phyloP scores from a whole-genome alignment of 176 grass and related monocot genomes.

The Lolium rigidum region DNA sequence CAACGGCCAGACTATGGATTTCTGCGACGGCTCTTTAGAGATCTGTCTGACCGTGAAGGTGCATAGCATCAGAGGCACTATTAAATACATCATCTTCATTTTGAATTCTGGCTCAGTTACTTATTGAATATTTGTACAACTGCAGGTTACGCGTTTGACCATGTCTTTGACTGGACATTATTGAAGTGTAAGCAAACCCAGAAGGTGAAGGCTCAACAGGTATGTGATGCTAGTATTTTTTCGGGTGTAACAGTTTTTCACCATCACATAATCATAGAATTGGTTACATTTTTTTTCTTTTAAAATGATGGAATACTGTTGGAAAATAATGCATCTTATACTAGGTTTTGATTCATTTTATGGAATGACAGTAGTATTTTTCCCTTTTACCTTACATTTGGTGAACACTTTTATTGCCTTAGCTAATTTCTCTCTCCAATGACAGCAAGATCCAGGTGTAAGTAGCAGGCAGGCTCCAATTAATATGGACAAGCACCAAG shows the following conservation, averaged over 20 bases:
- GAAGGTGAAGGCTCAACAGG: conserved; percentile 60
- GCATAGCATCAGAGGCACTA: conserved; percentile 44
- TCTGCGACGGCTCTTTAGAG: conserved; percentile 59
- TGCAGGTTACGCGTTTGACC: conserved; percentile 65
- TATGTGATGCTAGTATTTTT: conserved; percentile 34
- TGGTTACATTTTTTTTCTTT: background rate
- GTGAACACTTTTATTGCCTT: conserved; percentile 17
- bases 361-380: background rate
- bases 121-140: conserved; percentile 27
- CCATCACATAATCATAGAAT: background rate
- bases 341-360: conserved; percentile 24
- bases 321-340: conserved; percentile 28
- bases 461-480: conserved; percentile 40
- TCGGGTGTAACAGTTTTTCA: background rate
- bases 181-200: conserved; percentile 68
- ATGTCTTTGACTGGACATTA: conserved; percentile 74
- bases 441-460: conserved; percentile 60
- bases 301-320: background rate
- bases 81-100: conserved; percentile 24
- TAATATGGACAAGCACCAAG: conserved; percentile 52
- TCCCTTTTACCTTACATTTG: conserved; percentile 6
- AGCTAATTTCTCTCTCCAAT: conserved; percentile 29
- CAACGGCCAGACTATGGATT: conserved; percentile 67
- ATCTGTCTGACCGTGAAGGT: conserved; percentile 71
- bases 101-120: conserved; percentile 5